Conservation (phyloP, 2,329 filamentous ascomycete genomes). For the Chrysoporthe deuterocubensis region DNA sequence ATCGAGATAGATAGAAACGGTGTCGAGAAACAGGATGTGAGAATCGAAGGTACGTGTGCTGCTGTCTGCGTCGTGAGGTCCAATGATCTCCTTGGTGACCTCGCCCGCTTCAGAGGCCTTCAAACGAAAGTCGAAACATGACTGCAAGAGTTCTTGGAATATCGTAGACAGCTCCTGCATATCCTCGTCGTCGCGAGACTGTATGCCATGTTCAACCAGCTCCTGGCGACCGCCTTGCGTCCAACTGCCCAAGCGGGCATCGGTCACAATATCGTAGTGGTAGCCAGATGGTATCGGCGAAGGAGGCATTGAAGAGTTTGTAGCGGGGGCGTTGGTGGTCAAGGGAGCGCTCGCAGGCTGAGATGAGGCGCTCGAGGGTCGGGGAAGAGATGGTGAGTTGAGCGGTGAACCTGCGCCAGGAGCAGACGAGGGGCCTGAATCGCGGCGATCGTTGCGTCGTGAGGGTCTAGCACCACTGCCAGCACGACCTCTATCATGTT, state of each 20-base stretch:
- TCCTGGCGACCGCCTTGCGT: slow-evolving; percentile 65
- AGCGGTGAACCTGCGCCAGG: slow-evolving; percentile 19
- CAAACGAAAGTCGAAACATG: slow-evolving; percentile 72
- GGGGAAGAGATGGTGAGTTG: slow-evolving; percentile 39
- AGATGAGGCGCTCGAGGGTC: slow-evolving; percentile 45
- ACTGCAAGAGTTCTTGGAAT: slow-evolving; percentile 83
- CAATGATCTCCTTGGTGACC: slow-evolving; percentile 75
- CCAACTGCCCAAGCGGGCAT: slow-evolving; percentile 72
- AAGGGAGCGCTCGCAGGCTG: slow-evolving; percentile 33
- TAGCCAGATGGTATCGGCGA: slow-evolving; percentile 54
- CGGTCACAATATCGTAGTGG: slow-evolving; percentile 76
- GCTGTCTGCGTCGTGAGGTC: slow-evolving; percentile 56
- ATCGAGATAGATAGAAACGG: slow-evolving; percentile 77
- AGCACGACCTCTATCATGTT: slow-evolving; percentile 60
- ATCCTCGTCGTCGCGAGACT: slow-evolving; percentile 71
- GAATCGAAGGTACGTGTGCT: slow-evolving; percentile 61
- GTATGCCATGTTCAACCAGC: slow-evolving; percentile 66
- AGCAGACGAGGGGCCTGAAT: slow-evolving; percentile 43
- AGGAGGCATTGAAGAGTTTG: slow-evolving; percentile 35
- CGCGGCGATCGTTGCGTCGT: slow-evolving; percentile 55
- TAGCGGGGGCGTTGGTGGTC: slow-evolving; percentile 31
- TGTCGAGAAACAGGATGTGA: slow-evolving; percentile 79
- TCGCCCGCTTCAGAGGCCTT: slow-evolving; percentile 70
- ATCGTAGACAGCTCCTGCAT: slow-evolving; percentile 69
- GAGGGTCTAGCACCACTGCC: slow-evolving; percentile 50